These are phyloP conservation scores for Viridothelium virens DNA, from an alignment of 495 filamentous ascomycete species.

Conservation along the genomic window DNA sequence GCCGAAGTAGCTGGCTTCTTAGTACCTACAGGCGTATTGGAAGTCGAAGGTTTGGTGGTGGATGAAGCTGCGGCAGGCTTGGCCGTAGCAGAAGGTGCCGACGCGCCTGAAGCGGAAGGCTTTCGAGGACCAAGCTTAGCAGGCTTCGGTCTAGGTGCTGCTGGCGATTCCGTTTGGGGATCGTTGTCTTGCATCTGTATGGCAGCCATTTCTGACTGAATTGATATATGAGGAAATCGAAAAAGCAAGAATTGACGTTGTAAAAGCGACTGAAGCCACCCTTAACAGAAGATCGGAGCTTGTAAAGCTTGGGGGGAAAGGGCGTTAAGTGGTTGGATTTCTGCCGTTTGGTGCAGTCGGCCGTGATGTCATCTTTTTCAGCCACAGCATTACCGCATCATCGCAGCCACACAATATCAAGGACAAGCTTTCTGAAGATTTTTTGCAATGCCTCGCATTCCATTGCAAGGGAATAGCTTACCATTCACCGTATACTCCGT, in stretches of 20 bases:
- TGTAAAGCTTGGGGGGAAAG: background rate
- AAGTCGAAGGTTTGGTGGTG: background rate
- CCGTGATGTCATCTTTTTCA: background rate
- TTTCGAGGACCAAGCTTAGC: constrained; percentile 13
- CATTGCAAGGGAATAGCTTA: no score
- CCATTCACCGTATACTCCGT: no score
- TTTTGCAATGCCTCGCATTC: no score
- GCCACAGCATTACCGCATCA: background rate
- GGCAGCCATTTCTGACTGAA: background rate
- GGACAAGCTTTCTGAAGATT: no score
- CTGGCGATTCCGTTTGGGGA: background rate
- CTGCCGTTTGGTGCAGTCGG: background rate
- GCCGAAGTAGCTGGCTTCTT: constrained; percentile 15
- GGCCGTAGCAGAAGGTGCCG: background rate
- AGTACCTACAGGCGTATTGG: constrained; percentile 13
- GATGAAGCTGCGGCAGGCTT: constrained; percentile 11
- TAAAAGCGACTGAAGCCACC: background rate
- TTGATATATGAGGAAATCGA: background rate
- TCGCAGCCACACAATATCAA: background rate
- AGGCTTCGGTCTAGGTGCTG: constrained; percentile 10
- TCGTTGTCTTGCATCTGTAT: constrained; percentile 3
- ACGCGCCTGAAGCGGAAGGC: constrained; percentile 12
- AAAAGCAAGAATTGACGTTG: background rate
- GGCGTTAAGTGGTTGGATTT: background rate
- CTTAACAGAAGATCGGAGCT: background rate